A percentile compares a stretch with the other conserved stretches of the same genome.
Conservation (phyloP, 352 stramenopile species). For the Stramenopiles sp. region DNA sequence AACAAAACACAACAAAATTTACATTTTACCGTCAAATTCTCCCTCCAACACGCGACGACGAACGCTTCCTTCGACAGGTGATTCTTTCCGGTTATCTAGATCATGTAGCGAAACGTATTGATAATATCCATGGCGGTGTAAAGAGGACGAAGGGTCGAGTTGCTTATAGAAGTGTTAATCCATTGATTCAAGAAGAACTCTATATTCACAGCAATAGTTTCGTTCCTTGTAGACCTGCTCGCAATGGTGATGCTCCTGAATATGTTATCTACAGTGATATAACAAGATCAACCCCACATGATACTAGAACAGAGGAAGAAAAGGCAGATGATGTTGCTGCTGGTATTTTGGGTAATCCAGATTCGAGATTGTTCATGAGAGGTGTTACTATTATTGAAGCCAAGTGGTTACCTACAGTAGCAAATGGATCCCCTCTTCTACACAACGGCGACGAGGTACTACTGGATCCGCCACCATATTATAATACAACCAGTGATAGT, state of each 20-base stretch:
- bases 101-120: no score
- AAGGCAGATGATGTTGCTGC: not conserved
- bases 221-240: slow-evolving; percentile 8
- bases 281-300: slow-evolving; percentile 12
- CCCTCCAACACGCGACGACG: no score
- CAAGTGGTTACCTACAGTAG: slow-evolving; percentile 7
- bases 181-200: slow-evolving; percentile 8
- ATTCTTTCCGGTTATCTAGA: no score
- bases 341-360: no score
- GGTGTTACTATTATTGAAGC: not conserved
- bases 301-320: slow-evolving; percentile 14
- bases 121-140: no score
- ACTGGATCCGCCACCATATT: not conserved
- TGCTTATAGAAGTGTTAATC: no score
- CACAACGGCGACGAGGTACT: not conserved
- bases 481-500: not conserved
- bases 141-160: no score
- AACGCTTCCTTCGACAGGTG: no score
- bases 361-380: slow-evolving; percentile 3
- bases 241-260: slow-evolving; percentile 16
- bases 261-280: slow-evolving; percentile 12
- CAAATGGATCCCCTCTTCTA: not conserved
- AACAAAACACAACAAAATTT: not conserved
- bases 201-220: slow-evolving; percentile 17
- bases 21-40: no score